A percentile compares a stretch with the other conserved stretches of the same genome.
These are phyloP conservation scores for Penicillium roqueforti DNA, from an alignment of 495 filamentous ascomycete species.

Conservation along the genomic window DNA sequence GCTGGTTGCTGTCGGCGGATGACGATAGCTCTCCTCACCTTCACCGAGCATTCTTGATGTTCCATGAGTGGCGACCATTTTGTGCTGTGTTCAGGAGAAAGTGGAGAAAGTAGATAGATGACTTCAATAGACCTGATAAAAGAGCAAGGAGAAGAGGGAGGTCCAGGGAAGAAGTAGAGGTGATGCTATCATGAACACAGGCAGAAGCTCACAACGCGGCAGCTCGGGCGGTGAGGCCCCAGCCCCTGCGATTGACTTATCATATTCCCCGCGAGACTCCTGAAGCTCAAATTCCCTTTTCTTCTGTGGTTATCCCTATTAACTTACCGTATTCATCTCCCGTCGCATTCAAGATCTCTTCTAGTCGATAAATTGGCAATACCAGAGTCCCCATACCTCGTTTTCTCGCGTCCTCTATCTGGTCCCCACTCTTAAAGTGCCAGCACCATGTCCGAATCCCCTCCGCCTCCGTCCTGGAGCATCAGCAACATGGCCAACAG, in stretches of 20 bases:
- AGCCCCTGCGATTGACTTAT: slow-evolving; percentile 20
- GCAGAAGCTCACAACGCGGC: slow-evolving; percentile 41
- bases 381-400: background rate
- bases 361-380: slow-evolving; percentile 9
- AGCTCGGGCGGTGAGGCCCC: slow-evolving; percentile 35
- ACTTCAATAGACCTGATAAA: slow-evolving; percentile 1
- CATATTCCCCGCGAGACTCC: slow-evolving; percentile 30
- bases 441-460: slow-evolving; percentile 43
- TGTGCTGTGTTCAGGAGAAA: slow-evolving; percentile 12
- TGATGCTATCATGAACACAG: slow-evolving; percentile 30
- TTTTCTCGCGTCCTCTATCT: background rate
- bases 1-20: slow-evolving; percentile 15
- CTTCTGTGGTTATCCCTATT: background rate
- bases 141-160: slow-evolving; percentile 10
- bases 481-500: slow-evolving; percentile 41
- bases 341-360: slow-evolving; percentile 4
- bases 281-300: slow-evolving; percentile 17
- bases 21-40: slow-evolving; percentile 48
- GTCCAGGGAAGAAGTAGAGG: slow-evolving; percentile 11
- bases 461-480: slow-evolving; percentile 44
- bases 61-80: slow-evolving; percentile 45
- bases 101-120: slow-evolving; percentile 2
- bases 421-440: background rate
- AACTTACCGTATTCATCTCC: background rate
- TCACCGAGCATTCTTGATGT: slow-evolving; percentile 66